These are phyloP conservation scores for Dothideomycetes sp. DNA, from an alignment of 2,329 filamentous ascomycete genomes.

Conservation along the genomic window DNA sequence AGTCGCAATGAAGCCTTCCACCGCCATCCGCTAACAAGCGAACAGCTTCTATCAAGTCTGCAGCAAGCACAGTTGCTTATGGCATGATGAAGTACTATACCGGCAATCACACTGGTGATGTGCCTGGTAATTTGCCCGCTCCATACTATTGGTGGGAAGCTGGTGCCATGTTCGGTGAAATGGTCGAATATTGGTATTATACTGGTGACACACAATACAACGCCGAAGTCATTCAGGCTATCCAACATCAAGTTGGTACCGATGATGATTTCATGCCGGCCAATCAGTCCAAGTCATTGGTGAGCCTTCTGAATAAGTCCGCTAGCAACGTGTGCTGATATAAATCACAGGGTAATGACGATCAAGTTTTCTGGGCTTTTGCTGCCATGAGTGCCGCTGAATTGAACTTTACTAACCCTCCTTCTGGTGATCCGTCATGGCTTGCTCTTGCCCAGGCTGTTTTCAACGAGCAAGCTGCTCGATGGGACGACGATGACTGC, in stretches of 20 bases:
- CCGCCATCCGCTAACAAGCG: neutral
- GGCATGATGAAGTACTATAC: slow-evolving; percentile 23
- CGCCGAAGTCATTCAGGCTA: slow-evolving; percentile 42
- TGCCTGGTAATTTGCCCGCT: slow-evolving; percentile 28
- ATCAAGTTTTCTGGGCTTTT: slow-evolving; percentile 47
- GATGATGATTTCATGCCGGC: slow-evolving; percentile 48
- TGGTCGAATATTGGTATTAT: slow-evolving; percentile 60
- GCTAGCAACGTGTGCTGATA: neutral
- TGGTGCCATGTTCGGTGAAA: slow-evolving; percentile 49
- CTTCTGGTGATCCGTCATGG: slow-evolving; percentile 27
- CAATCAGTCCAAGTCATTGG: slow-evolving; percentile 24
- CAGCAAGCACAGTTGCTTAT: slow-evolving; percentile 20
- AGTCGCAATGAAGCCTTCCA: neutral
- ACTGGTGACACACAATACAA: slow-evolving; percentile 58
- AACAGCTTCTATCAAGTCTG: slow-evolving; percentile 19
- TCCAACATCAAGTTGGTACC: slow-evolving; percentile 49
- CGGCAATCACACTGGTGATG: slow-evolving; percentile 19
- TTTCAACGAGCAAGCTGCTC: slow-evolving; percentile 22
- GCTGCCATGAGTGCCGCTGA: slow-evolving; percentile 45
- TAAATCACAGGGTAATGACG: slow-evolving; percentile 37
- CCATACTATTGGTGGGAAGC: slow-evolving; percentile 72
- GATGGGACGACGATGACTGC: slow-evolving; percentile 23
- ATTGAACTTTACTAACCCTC: slow-evolving; percentile 32
- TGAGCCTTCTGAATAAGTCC: neutral
- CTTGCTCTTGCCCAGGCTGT: slow-evolving; percentile 29